These are phyloP conservation scores for Primulina eburnea DNA, from an alignment of 257 asterid genomes.

Conservation along the genomic window DNA sequence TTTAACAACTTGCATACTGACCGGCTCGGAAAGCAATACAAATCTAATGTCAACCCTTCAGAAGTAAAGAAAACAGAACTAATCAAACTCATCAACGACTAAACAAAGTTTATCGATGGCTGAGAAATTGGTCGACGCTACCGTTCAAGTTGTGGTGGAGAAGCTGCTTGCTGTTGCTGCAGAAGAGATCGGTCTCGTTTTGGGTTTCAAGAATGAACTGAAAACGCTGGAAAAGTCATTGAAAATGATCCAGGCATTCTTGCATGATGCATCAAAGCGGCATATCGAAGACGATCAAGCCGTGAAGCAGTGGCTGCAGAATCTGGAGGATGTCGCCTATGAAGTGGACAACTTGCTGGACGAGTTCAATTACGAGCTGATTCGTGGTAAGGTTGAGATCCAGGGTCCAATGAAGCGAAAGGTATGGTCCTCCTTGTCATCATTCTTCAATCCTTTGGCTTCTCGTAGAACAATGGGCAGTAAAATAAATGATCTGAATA, in stretches of 20 bases:
- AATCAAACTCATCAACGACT: too few relatives aligned
- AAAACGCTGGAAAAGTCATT: background rate
- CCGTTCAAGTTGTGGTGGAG: background rate
- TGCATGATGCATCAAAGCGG: background rate
- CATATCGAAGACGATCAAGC: too few relatives aligned
- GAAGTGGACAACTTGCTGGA: too few relatives aligned
- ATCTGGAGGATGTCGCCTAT: too few relatives aligned
- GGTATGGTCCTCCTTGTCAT: constrained; percentile 1
- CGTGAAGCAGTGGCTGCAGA: too few relatives aligned
- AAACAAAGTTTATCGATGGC: background rate
- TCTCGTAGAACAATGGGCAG: constrained; percentile 4
- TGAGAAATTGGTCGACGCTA: background rate
- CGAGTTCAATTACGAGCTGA: too few relatives aligned
- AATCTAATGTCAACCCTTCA: too few relatives aligned
- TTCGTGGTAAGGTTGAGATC: background rate
- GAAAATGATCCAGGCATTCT: background rate
- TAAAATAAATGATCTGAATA: constrained; percentile 4
- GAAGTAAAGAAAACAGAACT: too few relatives aligned
- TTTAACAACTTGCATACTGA: too few relatives aligned
- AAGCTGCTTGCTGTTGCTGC: background rate
- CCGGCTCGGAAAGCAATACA: too few relatives aligned
- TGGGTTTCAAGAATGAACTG: background rate
- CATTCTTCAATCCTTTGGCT: background rate
- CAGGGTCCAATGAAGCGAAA: background rate
- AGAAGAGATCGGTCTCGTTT: background rate